These are phyloP conservation scores for Rhinocladiella mackenziei DNA, from an alignment of 2,329 filamentous ascomycete species.

Conservation along the genomic window DNA sequence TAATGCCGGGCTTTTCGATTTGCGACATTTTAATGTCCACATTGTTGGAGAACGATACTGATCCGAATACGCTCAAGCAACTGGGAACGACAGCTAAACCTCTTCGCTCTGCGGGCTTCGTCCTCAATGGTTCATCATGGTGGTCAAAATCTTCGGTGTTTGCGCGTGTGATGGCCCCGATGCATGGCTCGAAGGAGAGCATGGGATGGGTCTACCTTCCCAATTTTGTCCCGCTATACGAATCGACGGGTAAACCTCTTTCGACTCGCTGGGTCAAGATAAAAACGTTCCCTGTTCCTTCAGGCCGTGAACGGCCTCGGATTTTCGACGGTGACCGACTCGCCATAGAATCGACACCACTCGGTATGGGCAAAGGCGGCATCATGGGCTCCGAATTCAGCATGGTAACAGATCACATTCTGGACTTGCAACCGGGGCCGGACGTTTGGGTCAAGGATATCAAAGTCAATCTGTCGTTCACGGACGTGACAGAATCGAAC, in stretches of 20 bases:
- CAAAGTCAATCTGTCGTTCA: conserved; percentile 29
- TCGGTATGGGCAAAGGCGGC: conserved; percentile 37
- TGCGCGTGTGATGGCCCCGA: conserved; percentile 50
- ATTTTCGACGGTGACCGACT: conserved; percentile 43
- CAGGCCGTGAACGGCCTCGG: conserved; percentile 35
- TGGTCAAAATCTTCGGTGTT: conserved; percentile 56
- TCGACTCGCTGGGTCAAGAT: conserved; percentile 51
- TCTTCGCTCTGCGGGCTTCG: conserved; percentile 48
- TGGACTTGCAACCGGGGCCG: conserved; percentile 13
- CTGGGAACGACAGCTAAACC: conserved; percentile 52
- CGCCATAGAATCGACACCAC: conserved; percentile 39
- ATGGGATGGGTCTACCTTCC: conserved; percentile 54
- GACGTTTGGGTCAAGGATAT: conserved; percentile 28
- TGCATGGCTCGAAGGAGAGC: conserved; percentile 45
- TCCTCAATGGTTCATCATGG: conserved; percentile 47
- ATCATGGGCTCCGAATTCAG: conserved; percentile 39
- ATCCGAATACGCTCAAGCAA: conserved; percentile 44
- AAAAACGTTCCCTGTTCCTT: conserved; percentile 36
- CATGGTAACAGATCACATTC: conserved; percentile 35
- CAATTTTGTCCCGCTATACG: conserved; percentile 38
- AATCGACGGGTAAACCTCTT: conserved; percentile 29
- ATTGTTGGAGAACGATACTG: conserved; percentile 49
- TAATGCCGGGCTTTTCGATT: conserved; percentile 53
- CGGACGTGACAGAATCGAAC: conserved; percentile 12
- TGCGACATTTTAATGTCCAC: conserved; percentile 55